A percentile compares a stretch with the other conserved stretches of the same genome.
Evolutionary conservation across 2,329 filamentous ascomycete genomes (phyloP).

Genomic region (Exserohilum turcica): DNA sequence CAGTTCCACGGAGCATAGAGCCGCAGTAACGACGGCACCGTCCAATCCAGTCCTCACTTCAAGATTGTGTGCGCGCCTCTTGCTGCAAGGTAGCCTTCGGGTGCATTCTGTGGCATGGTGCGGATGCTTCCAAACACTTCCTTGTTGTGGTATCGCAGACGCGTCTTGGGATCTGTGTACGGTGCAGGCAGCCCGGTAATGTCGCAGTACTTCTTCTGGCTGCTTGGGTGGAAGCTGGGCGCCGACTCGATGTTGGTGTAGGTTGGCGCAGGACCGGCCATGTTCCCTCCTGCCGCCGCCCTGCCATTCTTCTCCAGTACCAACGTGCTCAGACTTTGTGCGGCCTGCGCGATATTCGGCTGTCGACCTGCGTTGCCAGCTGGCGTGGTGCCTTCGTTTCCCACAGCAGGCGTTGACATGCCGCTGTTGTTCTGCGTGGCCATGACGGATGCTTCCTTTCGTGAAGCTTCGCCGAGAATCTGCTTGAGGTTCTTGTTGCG

Average conservation of each 20-base stretch:
- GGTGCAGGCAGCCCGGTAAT: constrained; percentile 89
- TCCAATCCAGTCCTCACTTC: constrained; percentile 63
- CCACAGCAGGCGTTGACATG: constrained; percentile 65
- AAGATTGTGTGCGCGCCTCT: constrained; percentile 90
- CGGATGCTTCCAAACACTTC: constrained; percentile 89
- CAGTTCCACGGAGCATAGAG: not conserved
- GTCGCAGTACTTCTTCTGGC: constrained; percentile 91
- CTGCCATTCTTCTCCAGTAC: constrained; percentile 79
- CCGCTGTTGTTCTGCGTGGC: constrained; percentile 85
- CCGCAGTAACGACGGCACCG: not conserved
- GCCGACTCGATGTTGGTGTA: constrained; percentile 98
- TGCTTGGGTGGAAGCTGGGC: constrained; percentile 77
- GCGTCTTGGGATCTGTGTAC: constrained; percentile 93
- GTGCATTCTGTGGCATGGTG: constrained; percentile 76
- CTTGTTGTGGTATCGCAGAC: constrained; percentile 88
- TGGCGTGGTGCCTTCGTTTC: constrained; percentile 49
- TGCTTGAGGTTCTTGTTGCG: constrained; percentile 99
- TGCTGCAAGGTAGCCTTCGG: constrained; percentile 87
- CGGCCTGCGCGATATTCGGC: constrained; percentile 82
- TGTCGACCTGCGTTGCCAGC: constrained; percentile 67
- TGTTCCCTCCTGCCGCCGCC: constrained; percentile 32
- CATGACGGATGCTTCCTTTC: constrained; percentile 85
- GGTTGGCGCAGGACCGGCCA: constrained; percentile 70
- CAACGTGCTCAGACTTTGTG: constrained; percentile 81
- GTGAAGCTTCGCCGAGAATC: constrained; percentile 85